Base-by-base conservation (phyloP, 345 rosid species). In the Triadica sebifera region DNA sequence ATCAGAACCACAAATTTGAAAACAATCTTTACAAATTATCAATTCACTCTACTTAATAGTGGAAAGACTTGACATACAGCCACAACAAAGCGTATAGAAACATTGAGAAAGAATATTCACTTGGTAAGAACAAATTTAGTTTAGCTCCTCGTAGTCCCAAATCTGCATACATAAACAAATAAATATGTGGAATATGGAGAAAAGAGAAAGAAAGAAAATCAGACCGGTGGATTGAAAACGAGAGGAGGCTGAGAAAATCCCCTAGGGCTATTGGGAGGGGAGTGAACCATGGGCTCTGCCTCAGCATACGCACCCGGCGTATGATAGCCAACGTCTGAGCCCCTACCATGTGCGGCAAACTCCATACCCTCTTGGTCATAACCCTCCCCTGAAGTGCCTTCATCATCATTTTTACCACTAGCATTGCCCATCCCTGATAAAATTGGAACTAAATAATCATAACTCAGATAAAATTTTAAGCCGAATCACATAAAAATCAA, bases 351-450 rank as follows among this genome's bases (percentile, higher is more conserved):
- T 13, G 46, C 70, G 20, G 41, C 58, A 20, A 64, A 74, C 69
- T 74, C 84, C 78, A 66, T 70, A 60, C 69, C 72, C 6, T 43
- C 59, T 37, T 53, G 80, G 56, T 82, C 81, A 57, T 13, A 73
- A 57, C 69, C 74, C 67, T 76, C 86, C 65, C 62, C 81, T 71
- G 85, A 80, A 16, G 67, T 22, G 25, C 87, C 83, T 78, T 79
- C 89, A 70, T 79, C 91, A 79, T 78, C 87, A 70, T 60, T 70
- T 81, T 81, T 81, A 29, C 86, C 83, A 81, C 82, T 79, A 83
- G 76, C 91, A 87, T 89, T 87, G 77, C 93, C 93, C 93, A 89
- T 87, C 72, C 80, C 89, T 80, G 56, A 62, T 20, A 16, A 72
- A 81, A 74, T 45, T 43, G 39, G 55, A 75, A 62, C 84, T 62